Percentiles rank a stretch among this genome's conserved stretches.
Evolutionary conservation across 192 early-diverging fungal species (phyloP).

Genomic region (Coemansia javaensis): DNA sequence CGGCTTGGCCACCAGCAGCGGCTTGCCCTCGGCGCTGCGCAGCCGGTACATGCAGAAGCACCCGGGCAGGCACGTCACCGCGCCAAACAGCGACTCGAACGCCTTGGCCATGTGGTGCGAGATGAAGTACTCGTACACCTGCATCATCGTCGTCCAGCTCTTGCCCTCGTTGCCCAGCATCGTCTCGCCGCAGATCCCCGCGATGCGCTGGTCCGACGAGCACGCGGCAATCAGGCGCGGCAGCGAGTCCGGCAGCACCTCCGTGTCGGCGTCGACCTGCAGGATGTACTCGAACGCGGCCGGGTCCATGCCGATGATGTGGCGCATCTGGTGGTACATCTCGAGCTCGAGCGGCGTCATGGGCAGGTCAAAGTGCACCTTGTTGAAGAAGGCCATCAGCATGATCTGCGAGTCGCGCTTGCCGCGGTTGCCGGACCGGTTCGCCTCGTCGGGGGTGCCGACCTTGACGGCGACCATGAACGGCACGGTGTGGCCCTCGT

Average conservation of each 20-base stretch:
- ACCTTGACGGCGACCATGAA: constrained; percentile 96
- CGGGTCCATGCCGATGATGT: constrained; percentile 89
- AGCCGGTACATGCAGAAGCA: constrained; percentile 90
- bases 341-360: too few species aligned
- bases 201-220: too few species aligned
- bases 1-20: constrained; percentile 74
- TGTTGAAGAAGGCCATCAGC: constrained; percentile 92
- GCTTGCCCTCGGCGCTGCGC: constrained; percentile 56
- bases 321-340: constrained; percentile 97
- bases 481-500: constrained; percentile 84
- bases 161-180: constrained; percentile 84
- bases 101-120: too few species aligned
- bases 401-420: too few species aligned
- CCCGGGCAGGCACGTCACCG: too few species aligned
- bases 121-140: too few species aligned
- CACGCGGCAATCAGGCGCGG: constrained; percentile 84
- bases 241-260: constrained; percentile 81
- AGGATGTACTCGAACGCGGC: constrained; percentile 75
- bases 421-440: constrained; percentile 90
- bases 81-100: too few species aligned
- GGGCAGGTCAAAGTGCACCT: too few species aligned
- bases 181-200: constrained; percentile 93
- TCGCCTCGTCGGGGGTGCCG: constrained; percentile 80
- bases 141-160: constrained; percentile 96
- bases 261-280: constrained; percentile 81